Base-by-base conservation (phyloP, 2,329 filamentous ascomycete species). In the Cryoendolithus antarcticus region DNA sequence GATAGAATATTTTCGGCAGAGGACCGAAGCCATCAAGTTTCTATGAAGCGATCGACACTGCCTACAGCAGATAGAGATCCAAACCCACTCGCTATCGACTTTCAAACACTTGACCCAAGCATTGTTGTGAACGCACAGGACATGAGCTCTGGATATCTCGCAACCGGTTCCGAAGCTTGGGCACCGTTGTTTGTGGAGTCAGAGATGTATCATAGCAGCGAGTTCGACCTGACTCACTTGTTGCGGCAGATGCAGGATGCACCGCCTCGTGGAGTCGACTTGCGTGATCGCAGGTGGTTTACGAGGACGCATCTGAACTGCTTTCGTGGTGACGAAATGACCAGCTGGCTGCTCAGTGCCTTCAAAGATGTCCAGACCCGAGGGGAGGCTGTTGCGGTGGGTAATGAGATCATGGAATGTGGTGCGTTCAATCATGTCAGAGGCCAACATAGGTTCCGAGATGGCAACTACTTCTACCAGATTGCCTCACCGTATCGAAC, bases 381-480 rank as follows among this genome's bases (percentile, higher is more conserved):
- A 38, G 86, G 95, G 48, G 86, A 95, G 56, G 91, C 91, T 1
- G 84, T 94, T 32, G 80, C 81, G 11, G 70, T 98, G 30, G 91
- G 91, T 4, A 93, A 95, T 51, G 77, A 82, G 46, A 66, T 98
- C 30, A 95, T 96, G 84, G 77, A 74, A 41, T 72, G 73, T 37
- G 80, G 85, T 0, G 67, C 98, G 6, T 96, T 98, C 57, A 76
- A 89, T 34, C 93, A 98, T 55, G 91, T 98, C 4, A 83, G 94
- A 48, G 81, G 77, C 51, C 77, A 88, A 29, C 91, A 98, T 59
- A 79, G 81, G 21, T 98, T 98, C 65, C 77, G 89, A 15, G 91
- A 98, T 49, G 91, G 91, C 1, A 91, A 96, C 55, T 98, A 93
- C 62, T 96, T 95, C 62, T 98, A 95, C 55, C 86, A 93, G 51